phyloP scores from a whole-genome alignment of 2,329 filamentous ascomycete genomes.

The Alternaria longipes region DNA sequence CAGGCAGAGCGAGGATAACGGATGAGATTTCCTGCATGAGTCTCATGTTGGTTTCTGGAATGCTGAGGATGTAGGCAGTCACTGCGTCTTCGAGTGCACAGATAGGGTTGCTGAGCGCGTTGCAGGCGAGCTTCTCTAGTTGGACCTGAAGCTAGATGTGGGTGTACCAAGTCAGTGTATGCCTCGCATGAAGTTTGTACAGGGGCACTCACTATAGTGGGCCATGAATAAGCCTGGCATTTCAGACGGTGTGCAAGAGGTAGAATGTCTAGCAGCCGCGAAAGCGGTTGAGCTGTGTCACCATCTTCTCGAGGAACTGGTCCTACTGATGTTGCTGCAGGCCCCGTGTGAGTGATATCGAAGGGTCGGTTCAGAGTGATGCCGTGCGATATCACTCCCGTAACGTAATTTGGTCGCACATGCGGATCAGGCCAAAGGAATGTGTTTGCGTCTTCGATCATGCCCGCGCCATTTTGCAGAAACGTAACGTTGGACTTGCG shows the following conservation, averaged over 20 bases:
- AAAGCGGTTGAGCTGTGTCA: background rate
- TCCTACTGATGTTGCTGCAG: constrained; percentile 8
- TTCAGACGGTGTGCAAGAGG: constrained; percentile 1
- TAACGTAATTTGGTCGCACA: constrained; percentile 7
- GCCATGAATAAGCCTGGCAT: background rate
- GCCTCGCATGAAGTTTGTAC: no score
- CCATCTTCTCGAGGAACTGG: constrained; percentile 4
- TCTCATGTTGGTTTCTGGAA: constrained; percentile 6
- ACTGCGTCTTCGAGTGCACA: constrained; percentile 12
- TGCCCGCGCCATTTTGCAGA: constrained; percentile 11
- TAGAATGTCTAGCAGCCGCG: constrained; percentile 2
- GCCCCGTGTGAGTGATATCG: constrained; percentile 10
- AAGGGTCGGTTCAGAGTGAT: constrained; percentile 11
- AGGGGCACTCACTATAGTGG: background rate
- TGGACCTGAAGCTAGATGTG: background rate
- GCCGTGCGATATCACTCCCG: constrained; percentile 8
- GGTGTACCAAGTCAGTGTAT: background rate
- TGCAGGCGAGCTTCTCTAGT: constrained; percentile 4
- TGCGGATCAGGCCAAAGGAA: background rate
- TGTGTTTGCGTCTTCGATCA: constrained; percentile 13
- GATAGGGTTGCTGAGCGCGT: constrained; percentile 15
- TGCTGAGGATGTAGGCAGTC: constrained; percentile 12
- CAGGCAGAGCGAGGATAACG: constrained; percentile 11
- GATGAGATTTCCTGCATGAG: constrained; percentile 16
- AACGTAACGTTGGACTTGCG: constrained; percentile 6